Conservation (phyloP, 306 rosid genomes). For the Hylodesmum podocarpum region DNA sequence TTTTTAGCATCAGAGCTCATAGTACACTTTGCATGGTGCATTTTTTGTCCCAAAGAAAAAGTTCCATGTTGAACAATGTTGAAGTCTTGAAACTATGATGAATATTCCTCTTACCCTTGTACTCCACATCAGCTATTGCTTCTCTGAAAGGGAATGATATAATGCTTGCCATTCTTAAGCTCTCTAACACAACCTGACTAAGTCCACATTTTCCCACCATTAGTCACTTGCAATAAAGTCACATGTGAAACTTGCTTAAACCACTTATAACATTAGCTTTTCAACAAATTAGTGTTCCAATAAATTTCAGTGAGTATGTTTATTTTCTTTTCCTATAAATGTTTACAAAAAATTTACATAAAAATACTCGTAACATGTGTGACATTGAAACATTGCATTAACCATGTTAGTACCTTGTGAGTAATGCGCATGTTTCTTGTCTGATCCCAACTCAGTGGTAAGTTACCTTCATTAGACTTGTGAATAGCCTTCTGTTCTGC, state of each 20-base stretch:
- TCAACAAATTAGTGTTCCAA: too few relatives aligned
- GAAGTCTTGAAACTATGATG: neutral
- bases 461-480: slow-evolving; percentile 47
- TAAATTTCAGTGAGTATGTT: too few relatives aligned
- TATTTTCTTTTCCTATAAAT: neutral
- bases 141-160: slow-evolving; percentile 91
- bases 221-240: slow-evolving; percentile 21
- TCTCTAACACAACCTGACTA: slow-evolving; percentile 78
- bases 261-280: neutral
- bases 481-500: slow-evolving; percentile 65
- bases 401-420: slow-evolving; percentile 58
- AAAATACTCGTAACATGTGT: too few relatives aligned
- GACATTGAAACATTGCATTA: slow-evolving; percentile 3
- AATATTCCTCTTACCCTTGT: slow-evolving; percentile 60
- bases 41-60: neutral
- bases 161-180: slow-evolving; percentile 88
- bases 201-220: slow-evolving; percentile 20
- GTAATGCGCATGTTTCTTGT: slow-evolving; percentile 72
- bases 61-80: neutral
- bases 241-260: neutral
- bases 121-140: slow-evolving; percentile 89
- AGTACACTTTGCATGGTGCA: slow-evolving; percentile 15
- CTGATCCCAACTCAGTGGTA: slow-evolving; percentile 65
- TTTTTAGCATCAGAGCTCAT: neutral
- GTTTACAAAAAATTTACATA: neutral